Base-by-base conservation (phyloP, 768 basidiomycete species). In the Tulasnella sp. region DNA sequence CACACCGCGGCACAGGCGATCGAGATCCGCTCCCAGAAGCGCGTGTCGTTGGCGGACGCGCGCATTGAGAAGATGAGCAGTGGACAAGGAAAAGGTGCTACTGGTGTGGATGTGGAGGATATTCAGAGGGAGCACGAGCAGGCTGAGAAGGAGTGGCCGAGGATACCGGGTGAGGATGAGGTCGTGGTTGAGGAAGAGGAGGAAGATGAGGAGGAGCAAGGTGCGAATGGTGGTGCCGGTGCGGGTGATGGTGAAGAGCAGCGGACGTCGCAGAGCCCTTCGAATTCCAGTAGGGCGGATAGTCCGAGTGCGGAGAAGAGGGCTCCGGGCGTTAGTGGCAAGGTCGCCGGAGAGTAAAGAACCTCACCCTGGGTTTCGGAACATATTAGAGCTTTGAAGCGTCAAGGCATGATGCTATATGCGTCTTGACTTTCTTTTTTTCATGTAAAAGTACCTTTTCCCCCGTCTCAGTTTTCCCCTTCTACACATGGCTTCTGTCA, bases 11-110 rank as follows among this genome's bases (percentile, higher is more conserved):
- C 77, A 6, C 67, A 75, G 80, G 83, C 74, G 81, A 83, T 9
- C 78, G 81, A 14, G 73, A 76, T 75, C 76, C 52, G 73, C 39
- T 88, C 93, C 36, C 91, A 90, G 39, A 90, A 94, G 1, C 92
- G 93, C 69, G 91, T 96, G 54, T 90, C 93, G 22, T 91, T 98
- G 76, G 93, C 94, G 0, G 91, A 94, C 81, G 91, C 92, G 22
- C 88, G 88, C 58, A 93, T 97, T 83, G 96, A 98, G 82, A 88
- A 94, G 79, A 91, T 93, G 36, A 93, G 91, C 4, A 86, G 89
- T 68, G 82, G 82, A 54, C 94, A 91, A 82, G 94, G 96, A 74
- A 94, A 96, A 79, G 88, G 91, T 72, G 92, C 93, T 76, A 93
- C 95, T 75, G 91, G 91, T 80, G 88, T 88, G 64, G 89, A 94